These are phyloP conservation scores for Pseudogymnoascus sp. DNA, from an alignment of 2,329 filamentous ascomycete genomes.

Conservation along the genomic window DNA sequence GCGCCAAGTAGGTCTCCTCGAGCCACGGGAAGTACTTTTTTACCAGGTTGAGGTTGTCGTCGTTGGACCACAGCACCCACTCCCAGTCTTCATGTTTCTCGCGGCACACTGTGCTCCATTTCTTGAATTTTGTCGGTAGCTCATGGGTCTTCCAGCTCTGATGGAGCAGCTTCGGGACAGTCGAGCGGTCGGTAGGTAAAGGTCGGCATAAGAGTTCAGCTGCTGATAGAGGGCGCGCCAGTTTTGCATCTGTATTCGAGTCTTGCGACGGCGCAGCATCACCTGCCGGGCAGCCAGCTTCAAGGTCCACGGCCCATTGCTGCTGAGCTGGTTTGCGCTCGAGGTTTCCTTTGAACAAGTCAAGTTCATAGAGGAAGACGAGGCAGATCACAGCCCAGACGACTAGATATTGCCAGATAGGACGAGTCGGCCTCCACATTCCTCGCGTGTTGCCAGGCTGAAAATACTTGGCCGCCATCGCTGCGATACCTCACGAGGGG, in stretches of 20 bases:
- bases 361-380: no score
- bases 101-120: slow-evolving; percentile 30
- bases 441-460: no score
- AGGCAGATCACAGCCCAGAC: no score
- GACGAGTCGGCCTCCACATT: no score
- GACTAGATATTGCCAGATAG: no score
- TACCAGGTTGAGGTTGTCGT: slow-evolving; percentile 31
- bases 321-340: no score
- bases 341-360: no score
- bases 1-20: slow-evolving; percentile 15
- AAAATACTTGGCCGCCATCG: no score
- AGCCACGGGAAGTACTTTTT: slow-evolving; percentile 29
- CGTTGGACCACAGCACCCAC: slow-evolving; percentile 33
- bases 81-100: slow-evolving; percentile 29
- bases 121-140: slow-evolving; percentile 8
- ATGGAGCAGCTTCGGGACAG: background rate
- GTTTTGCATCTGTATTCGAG: background rate
- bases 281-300: background rate
- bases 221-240: background rate
- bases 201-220: background rate
- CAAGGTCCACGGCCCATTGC: background rate
- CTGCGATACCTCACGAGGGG: no score
- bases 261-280: background rate
- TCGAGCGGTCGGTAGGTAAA: background rate
- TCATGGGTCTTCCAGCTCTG: background rate